Percentiles rank a stretch among this genome's conserved stretches.
phyloP scores from a whole-genome alignment of 2,329 filamentous ascomycete genomes.

The Pseudogymnoascus sp. region DNA sequence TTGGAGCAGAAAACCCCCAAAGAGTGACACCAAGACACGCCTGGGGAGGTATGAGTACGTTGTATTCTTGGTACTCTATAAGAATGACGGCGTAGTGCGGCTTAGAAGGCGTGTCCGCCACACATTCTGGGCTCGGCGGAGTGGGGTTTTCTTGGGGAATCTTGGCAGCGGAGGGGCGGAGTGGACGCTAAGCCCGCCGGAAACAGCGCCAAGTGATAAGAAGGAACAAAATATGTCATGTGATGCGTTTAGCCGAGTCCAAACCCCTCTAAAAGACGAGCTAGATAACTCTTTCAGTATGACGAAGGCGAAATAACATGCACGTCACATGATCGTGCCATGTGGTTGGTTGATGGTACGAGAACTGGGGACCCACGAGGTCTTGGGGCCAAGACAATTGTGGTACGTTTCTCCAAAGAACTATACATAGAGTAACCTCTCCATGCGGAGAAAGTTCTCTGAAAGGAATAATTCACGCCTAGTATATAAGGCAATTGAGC shows the following conservation, averaged over 20 bases:
- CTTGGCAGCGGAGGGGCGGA: not conserved
- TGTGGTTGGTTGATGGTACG: not conserved
- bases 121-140: not conserved
- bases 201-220: constrained; percentile 5
- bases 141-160: not conserved
- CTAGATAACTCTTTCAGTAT: not conserved
- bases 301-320: not conserved
- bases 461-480: not conserved
- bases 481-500: not conserved
- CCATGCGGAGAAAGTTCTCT: not conserved
- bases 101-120: not conserved
- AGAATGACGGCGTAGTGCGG: not conserved
- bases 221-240: not conserved
- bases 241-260: not conserved
- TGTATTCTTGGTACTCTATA: constrained; percentile 1
- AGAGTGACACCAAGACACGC: not conserved
- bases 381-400: not conserved
- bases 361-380: not conserved
- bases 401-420: too few species aligned
- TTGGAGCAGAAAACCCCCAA: not conserved
- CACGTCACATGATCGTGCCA: not conserved
- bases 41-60: not conserved
- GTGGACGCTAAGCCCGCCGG: not conserved
- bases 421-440: not conserved
- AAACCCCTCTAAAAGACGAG: not conserved